phyloP scores from a whole-genome alignment of 2,329 filamentous ascomycete species.

The Periconia sp. region DNA sequence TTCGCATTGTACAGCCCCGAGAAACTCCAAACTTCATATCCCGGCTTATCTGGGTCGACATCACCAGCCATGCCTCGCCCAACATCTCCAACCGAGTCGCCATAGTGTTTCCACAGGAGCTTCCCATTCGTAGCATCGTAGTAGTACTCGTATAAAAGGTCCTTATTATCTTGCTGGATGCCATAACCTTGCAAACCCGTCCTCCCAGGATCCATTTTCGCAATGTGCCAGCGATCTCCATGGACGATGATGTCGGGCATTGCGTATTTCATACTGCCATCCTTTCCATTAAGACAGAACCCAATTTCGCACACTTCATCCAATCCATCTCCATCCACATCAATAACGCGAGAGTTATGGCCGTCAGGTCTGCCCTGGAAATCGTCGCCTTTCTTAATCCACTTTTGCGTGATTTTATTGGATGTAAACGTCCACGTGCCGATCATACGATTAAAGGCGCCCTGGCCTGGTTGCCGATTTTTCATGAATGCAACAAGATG shows the following conservation, averaged over 20 bases:
- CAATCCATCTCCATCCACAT: conserved; percentile 13
- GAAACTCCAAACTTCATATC: conserved; percentile 5
- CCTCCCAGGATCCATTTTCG: conserved; percentile 15
- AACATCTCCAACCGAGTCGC: conserved; percentile 7
- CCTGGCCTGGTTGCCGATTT: conserved; percentile 12
- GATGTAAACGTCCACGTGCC: conserved; percentile 14
- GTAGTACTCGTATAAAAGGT: conserved; percentile 8
- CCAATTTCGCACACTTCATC: conserved; percentile 18
- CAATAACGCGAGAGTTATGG: conserved; percentile 14
- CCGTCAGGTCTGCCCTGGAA: conserved; percentile 2
- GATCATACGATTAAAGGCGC: conserved; percentile 12
- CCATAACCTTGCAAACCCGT: conserved; percentile 14
- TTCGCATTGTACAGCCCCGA: conserved; percentile 15
- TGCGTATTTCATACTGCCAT: conserved; percentile 10
- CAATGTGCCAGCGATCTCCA: conserved; percentile 18
- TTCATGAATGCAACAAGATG: conserved; percentile 18
- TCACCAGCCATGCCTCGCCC: conserved; percentile 8
- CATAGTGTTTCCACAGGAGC: conserved; percentile 13
- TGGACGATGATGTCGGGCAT: conserved; percentile 12
- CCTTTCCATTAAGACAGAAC: conserved; percentile 16
- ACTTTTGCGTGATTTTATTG: conserved; percentile 1
- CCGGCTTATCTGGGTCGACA: background rate
- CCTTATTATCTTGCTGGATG: conserved; percentile 13
- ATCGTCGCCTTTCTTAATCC: conserved; percentile 6
- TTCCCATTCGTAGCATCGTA: conserved; percentile 15